Evolutionary conservation across 2,329 filamentous ascomycete species (phyloP), one percentile per base, ranked within the genome.

Genomic region (Xylaria sp.): DNA sequence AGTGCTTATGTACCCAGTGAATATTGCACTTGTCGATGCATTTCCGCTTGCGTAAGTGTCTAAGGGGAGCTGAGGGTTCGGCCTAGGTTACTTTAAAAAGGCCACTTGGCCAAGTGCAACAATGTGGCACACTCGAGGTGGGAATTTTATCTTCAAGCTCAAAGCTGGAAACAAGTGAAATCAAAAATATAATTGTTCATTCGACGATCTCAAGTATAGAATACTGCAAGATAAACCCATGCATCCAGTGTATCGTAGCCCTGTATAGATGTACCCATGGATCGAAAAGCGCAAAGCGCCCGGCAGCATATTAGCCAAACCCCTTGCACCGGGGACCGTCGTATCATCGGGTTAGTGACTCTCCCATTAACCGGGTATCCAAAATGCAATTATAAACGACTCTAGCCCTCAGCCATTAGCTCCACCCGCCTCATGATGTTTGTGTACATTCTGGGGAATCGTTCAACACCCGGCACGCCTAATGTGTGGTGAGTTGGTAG

Each of bases 81-180:
- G n/a, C 15, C 15, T 46, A 46, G 41, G 15, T n/a, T n/a, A 18
- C 41, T 44, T 15, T 15, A 15, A 46, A 69, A 65, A 69, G 69
- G 69, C 67, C 67, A 66, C 63, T 56, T 69, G 69, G 69, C 69
- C 69, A 69, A 56, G 67, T 70, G 55, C 48, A 62, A 69, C 18
- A 39, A 34, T 52, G 23, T 57, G 39, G 57, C 41, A 41, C 41
- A 46, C 37, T 55, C n/a, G 6, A 55, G 15, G 20, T 58, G 44
- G 18, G 34, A 50, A n/a, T 39, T 51, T 41, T 8, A 39, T 57
- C 28, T 41, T 65, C 31, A 20, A 50, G 12, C 8, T 28, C 13
- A 65, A 57, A 44, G 20, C 37, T 44, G 28, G 31, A 39, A 31
- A 56, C 46, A 48, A 58, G 12, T 7, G 28, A 28, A 46, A 9